Evolutionary conservation across 192 early-diverging fungal genomes (phyloP), one percentile per base, ranked within the genome.

Genomic region (Coemansia biformis): DNA sequence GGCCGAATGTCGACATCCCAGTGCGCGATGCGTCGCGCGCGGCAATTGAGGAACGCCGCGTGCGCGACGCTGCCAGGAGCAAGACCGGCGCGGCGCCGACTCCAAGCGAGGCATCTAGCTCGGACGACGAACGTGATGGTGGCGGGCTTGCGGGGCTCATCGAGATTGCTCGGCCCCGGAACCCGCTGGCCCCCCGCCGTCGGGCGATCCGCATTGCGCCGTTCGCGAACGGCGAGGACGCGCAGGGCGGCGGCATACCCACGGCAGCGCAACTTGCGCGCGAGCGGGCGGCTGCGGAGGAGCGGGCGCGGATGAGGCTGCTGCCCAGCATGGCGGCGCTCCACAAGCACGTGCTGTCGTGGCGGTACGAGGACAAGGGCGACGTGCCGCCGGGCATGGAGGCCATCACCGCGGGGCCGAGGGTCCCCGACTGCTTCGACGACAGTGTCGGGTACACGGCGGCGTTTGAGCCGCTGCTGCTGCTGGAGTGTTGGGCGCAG

Each of bases 401-500:
- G 2, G 23, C 23, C 12, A 11, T 14, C 5, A 28, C 57, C 5
- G 28, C 46, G 17, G 64, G 81, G 33, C 29, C 40, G 1, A 48
- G 34, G 8, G 80, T 97, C 6, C 81, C 83, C 0, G 65, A 81
- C 19, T 50, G 15, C 10, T 97, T 91, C 48, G 45, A 69, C 2
- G 57, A 66, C 16, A 61, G 69, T 6, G 52, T 69, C 19, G 63
- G 83, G 34, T 98, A 96, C 53, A 55, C 55, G 2, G 40, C 43
- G 15, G 60, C 74, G 4, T 86, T 96, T 62, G 90, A 92, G 60
- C 92, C 91, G 0, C 59, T 96, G 35, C 43, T 94, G 29, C 50
- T 91, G 28, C 68, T 91, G 4, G 94, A 98, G 59, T 77, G 81
- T 45, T 93, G 91, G 93, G 71, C 84, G 43, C 86, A 91, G 56